Evolutionary conservation across 805 yeast species (phyloP), one percentile per base, ranked within the genome.

Genomic region (Cyberlindnera euphorbiiphila): DNA sequence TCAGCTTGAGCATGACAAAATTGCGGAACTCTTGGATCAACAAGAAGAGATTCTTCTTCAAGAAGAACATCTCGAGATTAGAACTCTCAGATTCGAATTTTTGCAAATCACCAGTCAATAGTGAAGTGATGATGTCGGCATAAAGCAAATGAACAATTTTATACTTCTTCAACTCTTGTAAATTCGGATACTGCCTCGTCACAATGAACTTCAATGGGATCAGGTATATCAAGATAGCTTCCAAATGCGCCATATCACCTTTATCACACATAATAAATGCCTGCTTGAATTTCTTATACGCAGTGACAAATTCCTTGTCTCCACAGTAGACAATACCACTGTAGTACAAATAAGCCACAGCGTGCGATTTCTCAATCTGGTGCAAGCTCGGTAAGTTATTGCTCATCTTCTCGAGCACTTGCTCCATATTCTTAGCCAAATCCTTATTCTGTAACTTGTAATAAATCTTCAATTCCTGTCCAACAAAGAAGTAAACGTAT

Each of bases 381-480:
- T 61, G 52, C 27, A 76, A 48, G 7, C 64, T 52, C 0, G 91
- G 91, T 31, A 83, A 59, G 32, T 73, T 73, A 19, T 59, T 59
- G 15, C 66, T 58, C 31, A 78, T 69, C 11, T 81, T 74, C 21
- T 66, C 68, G 23, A 85, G 61, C 1, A 85, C 95, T 54, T 78
- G 79, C 41, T 84, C 79, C 44, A 86, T 68, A 34, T 84, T 81
- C 48, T 77, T 78, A 23, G 91, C 87, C 56, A 86, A 69, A 49
- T 86, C 87, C 26, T 73, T 65, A 51, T 83, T 84, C 30, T 72
- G 69, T 46, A 86, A 63, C 49, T 68, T 68, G 64, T 80, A 78
- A 60, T 85, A 87, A 17, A 83, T 68, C 49, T 75, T 76, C 57
- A 86, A 77, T 41, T 87, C 71, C 37, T 78, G 71, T 26, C 81